phyloP scores from a whole-genome alignment of 2,329 filamentous ascomycete species.

The Penicillium sp. region DNA sequence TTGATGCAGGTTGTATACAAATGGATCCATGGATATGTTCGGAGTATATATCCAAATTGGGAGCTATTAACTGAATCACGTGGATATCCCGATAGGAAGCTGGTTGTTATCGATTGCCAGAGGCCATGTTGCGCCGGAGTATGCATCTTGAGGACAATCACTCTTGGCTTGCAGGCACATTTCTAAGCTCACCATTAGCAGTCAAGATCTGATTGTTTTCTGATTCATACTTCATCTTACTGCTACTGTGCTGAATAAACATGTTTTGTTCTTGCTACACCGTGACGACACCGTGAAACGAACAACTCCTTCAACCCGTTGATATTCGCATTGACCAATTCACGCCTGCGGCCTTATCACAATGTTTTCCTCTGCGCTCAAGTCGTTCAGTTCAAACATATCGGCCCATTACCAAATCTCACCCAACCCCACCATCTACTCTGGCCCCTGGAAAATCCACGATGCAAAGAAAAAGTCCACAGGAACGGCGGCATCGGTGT shows the following conservation, averaged over 20 bases:
- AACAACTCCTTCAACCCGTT: conserved; percentile 2
- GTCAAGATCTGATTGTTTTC: background rate
- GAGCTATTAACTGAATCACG: too few relatives aligned
- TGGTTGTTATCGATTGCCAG: background rate
- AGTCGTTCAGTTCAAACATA: conserved; percentile 93
- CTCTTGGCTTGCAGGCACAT: background rate
- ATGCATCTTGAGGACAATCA: background rate
- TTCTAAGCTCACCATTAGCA: too few relatives aligned
- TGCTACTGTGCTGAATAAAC: background rate
- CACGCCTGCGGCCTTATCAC: conserved; percentile 37
- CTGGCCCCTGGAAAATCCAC: conserved; percentile 96
- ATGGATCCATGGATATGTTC: too few relatives aligned
- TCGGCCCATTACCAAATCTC: conserved; percentile 85
- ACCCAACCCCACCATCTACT: conserved; percentile 69
- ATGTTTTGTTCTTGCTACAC: conserved; percentile 4
- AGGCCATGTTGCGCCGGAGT: background rate
- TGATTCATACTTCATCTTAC: background rate
- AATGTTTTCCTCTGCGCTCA: conserved; percentile 93
- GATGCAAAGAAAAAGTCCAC: conserved; percentile 97
- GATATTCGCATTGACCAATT: background rate
- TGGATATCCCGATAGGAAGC: background rate
- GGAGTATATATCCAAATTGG: too few relatives aligned
- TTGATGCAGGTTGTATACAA: too few relatives aligned
- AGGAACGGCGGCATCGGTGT: conserved; percentile 83
- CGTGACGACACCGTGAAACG: conserved; percentile 16